phyloP scores from a whole-genome alignment of 495 filamentous ascomycete species.

The Entonaema liquescens region DNA sequence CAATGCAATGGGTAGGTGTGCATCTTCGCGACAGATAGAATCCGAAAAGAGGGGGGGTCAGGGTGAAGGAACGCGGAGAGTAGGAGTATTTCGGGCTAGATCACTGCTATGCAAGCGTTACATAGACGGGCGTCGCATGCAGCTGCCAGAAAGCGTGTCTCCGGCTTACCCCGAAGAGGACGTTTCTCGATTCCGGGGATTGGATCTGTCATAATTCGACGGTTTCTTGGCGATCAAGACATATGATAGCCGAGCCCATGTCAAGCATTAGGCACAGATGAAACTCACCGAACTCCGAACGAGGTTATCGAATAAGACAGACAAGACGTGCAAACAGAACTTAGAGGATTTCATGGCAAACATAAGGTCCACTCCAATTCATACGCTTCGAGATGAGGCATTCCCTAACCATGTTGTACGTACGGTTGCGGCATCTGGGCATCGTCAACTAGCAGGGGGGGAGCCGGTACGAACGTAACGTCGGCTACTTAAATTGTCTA shows the following conservation, averaged over 20 bases:
- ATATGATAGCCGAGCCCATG: constrained; percentile 25
- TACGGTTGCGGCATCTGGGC: constrained; percentile 12
- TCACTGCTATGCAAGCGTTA: constrained; percentile 20
- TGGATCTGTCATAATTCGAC: constrained; percentile 41
- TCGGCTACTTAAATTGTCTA: constrained; percentile 29
- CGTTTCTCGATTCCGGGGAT: constrained; percentile 34
- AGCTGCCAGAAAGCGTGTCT: constrained; percentile 40
- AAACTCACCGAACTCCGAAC: constrained; percentile 33
- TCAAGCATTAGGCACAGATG: constrained; percentile 15
- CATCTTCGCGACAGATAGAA: constrained; percentile 14
- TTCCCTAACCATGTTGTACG: constrained; percentile 4
- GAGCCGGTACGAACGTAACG: constrained; percentile 24
- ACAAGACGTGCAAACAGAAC: constrained; percentile 1
- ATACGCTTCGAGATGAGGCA: constrained; percentile 8
- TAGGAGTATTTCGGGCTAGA: constrained; percentile 33
- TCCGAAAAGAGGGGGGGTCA: constrained; percentile 6
- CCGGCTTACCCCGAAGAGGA: constrained; percentile 31
- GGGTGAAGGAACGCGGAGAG: constrained; percentile 25
- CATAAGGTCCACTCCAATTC: constrained; percentile 6
- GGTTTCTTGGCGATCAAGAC: constrained; percentile 37
- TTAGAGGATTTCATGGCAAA: constrained; percentile 15
- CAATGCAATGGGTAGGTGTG: constrained; percentile 14
- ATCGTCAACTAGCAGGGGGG: constrained; percentile 22
- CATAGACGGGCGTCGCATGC: constrained; percentile 33
- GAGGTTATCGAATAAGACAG: not conserved